Evolutionary conservation across 2,329 filamentous ascomycete genomes (phyloP).

Genomic region (Alternaria metachromatica): DNA sequence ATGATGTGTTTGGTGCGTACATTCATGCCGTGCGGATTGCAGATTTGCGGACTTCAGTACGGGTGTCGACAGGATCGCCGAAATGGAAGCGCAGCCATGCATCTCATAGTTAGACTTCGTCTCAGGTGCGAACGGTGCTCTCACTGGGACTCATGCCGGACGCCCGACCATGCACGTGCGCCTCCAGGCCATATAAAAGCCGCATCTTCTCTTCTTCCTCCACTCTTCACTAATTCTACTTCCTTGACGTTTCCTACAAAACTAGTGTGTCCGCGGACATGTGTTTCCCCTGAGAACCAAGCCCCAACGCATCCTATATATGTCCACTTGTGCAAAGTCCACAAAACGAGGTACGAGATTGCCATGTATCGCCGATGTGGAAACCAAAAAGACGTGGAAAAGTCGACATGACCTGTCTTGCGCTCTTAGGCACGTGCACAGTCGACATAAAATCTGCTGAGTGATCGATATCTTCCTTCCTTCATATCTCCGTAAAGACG

Average conservation of each 20-base stretch:
- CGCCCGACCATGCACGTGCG: not conserved
- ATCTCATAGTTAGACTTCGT: accelerated
- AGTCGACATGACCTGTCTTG: not conserved
- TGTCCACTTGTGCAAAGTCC: not conserved
- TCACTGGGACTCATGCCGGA: not conserved
- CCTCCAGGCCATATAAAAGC: accelerated
- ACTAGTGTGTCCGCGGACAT: not conserved
- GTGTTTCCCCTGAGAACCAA: not conserved
- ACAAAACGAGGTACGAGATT: not conserved
- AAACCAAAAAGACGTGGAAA: accelerated
- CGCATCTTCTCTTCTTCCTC: not conserved
- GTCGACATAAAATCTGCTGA: not conserved
- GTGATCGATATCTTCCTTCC: not conserved
- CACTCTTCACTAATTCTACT: not conserved
- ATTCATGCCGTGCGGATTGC: accelerated
- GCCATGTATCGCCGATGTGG: not conserved
- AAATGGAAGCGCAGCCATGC: not conserved
- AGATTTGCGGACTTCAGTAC: not conserved
- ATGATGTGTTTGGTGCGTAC: not conserved
- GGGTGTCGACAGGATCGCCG: too few species aligned
- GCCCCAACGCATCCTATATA: too few species aligned
- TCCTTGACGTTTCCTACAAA: not conserved
- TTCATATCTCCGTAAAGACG: too few species aligned
- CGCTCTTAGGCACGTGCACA: not conserved
- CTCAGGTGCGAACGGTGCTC: not conserved